Evolutionary conservation across 2,329 filamentous ascomycete genomes (phyloP), one percentile per base, ranked within the genome.

Genomic region (Akanthomyces uredinophilus): DNA sequence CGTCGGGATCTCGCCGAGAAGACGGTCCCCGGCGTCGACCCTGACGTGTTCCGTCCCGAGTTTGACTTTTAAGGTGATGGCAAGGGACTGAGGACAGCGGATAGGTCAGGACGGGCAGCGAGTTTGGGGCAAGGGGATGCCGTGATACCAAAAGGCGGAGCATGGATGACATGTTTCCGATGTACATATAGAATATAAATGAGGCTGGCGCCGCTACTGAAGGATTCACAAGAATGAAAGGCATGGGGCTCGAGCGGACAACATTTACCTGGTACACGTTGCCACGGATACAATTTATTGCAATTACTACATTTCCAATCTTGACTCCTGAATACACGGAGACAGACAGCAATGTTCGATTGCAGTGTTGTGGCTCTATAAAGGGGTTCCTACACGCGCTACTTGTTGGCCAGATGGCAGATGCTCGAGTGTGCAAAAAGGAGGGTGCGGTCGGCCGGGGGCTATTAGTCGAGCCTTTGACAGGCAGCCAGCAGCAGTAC

Each of bases 21-120:
- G 78, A 95, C 97, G 6, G 88, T 93, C 14, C 86, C 88, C 1
- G 94, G 93, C 29, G 94, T 99, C 79, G 92, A 98, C 77, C 88
- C 96, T 29, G 91, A 95, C 71, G 80, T 87, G 44, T 96, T 99
- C 81, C 86, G 92, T 70, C 86, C 87, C 63, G 92, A 97, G 69
- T 95, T 97, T 81, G 93, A 96, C 64, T 96, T 96, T 69, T 85
- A 75, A 69, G 51, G 1, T 2, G 29, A 18, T 13, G 13, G n/a
- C 11, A 8, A 8, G 18, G 52, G 22, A n/a, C 14, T 4, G 8
- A 18, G n/a, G n/a, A 35, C 13, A n/a, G 43, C 4, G 22, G 24
- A 18, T 4, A 18, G 24, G 2, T 2, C 5, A 8, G 22, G 46
- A 13, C 13, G 22, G 4, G 11, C 24, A 16, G 4, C 16, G 37